A percentile compares a stretch with the other conserved stretches of the same genome.
These are phyloP conservation scores for Claviceps sp. DNA, from an alignment of 2,329 filamentous ascomycete genomes.

Conservation along the genomic window DNA sequence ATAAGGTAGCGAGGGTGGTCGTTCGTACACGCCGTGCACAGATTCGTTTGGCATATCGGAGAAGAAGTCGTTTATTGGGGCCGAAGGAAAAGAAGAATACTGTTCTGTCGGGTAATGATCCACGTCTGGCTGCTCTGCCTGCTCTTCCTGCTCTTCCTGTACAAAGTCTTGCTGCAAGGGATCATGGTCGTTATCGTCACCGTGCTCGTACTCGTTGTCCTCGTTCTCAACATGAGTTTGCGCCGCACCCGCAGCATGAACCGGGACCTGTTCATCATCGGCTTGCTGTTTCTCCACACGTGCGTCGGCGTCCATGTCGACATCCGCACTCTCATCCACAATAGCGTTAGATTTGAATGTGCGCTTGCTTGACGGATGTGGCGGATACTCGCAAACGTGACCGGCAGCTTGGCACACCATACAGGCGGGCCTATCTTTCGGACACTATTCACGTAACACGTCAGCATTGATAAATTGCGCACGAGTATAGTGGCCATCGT, in stretches of 20 bases:
- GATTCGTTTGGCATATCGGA: conserved; percentile 7
- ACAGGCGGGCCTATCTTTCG: conserved; percentile 26
- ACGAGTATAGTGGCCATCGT: background rate
- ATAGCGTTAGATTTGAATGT: conserved; percentile 11
- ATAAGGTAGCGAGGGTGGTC: conserved; percentile 12
- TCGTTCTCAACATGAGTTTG: background rate
- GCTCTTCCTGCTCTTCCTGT: conserved; percentile 1
- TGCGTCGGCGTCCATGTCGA: conserved; percentile 6
- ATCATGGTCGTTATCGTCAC: conserved; percentile 8
- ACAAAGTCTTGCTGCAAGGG: background rate
- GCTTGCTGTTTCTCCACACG: background rate
- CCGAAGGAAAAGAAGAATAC: conserved; percentile 15
- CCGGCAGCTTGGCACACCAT: conserved; percentile 20
- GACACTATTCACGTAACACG: conserved; percentile 19
- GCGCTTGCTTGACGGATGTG: conserved; percentile 15
- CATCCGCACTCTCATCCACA: conserved; percentile 7
- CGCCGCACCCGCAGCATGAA: background rate
- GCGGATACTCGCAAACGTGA: conserved; percentile 25
- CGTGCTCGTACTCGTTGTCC: background rate
- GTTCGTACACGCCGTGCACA: conserved; percentile 9
- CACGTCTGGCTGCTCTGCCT: conserved; percentile 3
- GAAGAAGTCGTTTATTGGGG: conserved; percentile 14
- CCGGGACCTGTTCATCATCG: background rate
- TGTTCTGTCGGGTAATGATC: conserved; percentile 4
- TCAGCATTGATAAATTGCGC: conserved; percentile 8